Evolutionary conservation across 352 stramenopile genomes (phyloP), one percentile per base, ranked within the genome.

Genomic region (Phytophthora sp.): DNA sequence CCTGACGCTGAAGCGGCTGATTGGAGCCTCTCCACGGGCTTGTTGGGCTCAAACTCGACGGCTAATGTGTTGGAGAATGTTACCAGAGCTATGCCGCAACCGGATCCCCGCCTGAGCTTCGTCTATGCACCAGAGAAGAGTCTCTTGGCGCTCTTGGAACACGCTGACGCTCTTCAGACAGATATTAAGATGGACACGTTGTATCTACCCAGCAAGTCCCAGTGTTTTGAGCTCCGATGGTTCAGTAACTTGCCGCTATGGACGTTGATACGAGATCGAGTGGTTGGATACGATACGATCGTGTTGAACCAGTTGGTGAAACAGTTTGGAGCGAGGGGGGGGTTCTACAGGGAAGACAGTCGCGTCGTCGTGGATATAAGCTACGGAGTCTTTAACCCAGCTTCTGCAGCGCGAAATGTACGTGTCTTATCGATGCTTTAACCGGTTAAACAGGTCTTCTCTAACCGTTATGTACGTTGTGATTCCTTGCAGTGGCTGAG

Each of bases 231-330:
- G 23, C 57, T 89, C 6, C 44, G 58, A 26, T 80, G 79, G 69
- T 47, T 87, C 11, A 68, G 65, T 24, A 29, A 41, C 4, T 69
- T 79, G 20, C 56, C 62, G 8, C 54, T 88, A 5, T 91, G 82
- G 80, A 71, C 61, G 9, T 29, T 73, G 33, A 57, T 90, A 13
- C 62, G 86, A 3, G 70, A 88, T 33, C 46, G 66, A 47, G 51
- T 77, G 9, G 33, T 93, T 47, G 94, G 94, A 12, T 96, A 90
- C 33, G 91, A 99, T 68, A 98, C 91, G 7, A 94, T 98, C 21
- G 42, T 98, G 27, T 74, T 97, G 47, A 98, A 98, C 76, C 97
- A 96, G 66, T 62, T 98, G 33, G 62, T 95, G 33, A 78, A 77
- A 4, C 69, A 83, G 27, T 87, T 82, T 31, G 70, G 85, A 5